A percentile compares a stretch with the other conserved stretches of the same genome.
Conservation (phyloP, 1,284 basidiomycete genomes). For the Pyrrhoderma noxium region DNA sequence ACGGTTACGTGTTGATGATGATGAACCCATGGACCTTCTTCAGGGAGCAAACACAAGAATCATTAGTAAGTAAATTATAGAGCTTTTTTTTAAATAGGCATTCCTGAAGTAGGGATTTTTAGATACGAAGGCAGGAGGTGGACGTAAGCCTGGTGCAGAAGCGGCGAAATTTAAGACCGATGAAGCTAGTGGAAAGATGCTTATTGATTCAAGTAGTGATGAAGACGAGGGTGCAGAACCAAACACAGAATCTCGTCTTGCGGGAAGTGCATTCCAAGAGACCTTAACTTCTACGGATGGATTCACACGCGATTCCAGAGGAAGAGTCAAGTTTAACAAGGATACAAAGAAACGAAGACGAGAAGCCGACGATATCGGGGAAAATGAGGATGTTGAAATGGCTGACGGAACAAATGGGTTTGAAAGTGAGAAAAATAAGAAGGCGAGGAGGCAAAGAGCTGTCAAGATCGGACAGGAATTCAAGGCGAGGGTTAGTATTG, state of each 20-base stretch:
- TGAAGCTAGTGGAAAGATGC: constrained; percentile 79
- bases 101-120: background rate
- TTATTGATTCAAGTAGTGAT: constrained; percentile 59
- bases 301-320: constrained; percentile 76
- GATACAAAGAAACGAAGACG: constrained; percentile 86
- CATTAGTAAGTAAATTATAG: constrained; percentile 48
- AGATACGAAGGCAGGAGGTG: constrained; percentile 19
- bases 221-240: constrained; percentile 30
- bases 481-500: constrained; percentile 63
- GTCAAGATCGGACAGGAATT: constrained; percentile 79
- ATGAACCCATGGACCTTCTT: constrained; percentile 94
- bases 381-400: constrained; percentile 67
- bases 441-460: constrained; percentile 49
- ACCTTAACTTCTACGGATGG: constrained; percentile 81
- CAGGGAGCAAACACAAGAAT: constrained; percentile 75
- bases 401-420: constrained; percentile 32
- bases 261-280: constrained; percentile 81
- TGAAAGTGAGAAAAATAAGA: constrained; percentile 40
- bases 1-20: constrained; percentile 82
- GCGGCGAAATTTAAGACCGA: constrained; percentile 86
- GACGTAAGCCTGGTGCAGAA: constrained; percentile 82
- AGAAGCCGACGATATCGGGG: constrained; percentile 47
- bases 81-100: background rate
- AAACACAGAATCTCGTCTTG: constrained; percentile 42
- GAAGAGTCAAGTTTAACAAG: constrained; percentile 93